A percentile compares a stretch with the other conserved stretches of the same genome.
Evolutionary conservation across 148 eudicot genomes (phyloP).

Genomic region (Rhododendron mucronatum): DNA sequence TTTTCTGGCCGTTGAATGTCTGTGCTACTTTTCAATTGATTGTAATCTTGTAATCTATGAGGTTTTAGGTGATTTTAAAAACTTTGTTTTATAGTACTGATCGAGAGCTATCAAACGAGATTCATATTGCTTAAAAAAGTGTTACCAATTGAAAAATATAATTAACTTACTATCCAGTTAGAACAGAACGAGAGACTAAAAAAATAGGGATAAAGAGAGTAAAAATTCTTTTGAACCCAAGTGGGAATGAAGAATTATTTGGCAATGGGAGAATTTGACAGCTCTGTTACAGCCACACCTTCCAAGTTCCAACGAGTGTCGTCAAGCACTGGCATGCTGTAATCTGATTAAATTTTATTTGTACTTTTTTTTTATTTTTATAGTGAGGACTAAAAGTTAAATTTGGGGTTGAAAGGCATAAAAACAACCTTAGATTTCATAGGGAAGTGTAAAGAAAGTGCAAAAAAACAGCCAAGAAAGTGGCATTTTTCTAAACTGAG

Average conservation of each 20-base stretch:
- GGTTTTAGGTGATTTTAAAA: too few relatives aligned
- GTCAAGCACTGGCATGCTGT: not conserved
- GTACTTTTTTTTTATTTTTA: too few relatives aligned
- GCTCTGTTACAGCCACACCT: not conserved
- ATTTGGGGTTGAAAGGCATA: not conserved
- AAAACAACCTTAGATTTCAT: not conserved
- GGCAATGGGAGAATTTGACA: not conserved
- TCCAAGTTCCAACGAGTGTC: not conserved
- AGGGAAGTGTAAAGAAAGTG: not conserved
- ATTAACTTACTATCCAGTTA: too few relatives aligned
- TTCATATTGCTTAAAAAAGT: too few relatives aligned
- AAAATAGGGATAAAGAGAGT: too few relatives aligned
- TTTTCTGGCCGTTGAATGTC: too few relatives aligned
- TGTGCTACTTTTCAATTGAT: too few relatives aligned
- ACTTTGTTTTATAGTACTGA: too few relatives aligned
- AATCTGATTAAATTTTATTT: not conserved
- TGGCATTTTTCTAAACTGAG: not conserved
- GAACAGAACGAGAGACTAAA: too few relatives aligned
- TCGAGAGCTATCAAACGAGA: too few relatives aligned
- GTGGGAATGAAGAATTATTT: not conserved
- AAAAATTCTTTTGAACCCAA: not conserved
- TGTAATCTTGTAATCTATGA: too few relatives aligned
- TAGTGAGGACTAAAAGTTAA: not conserved
- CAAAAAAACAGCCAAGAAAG: not conserved
- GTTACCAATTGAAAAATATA: too few relatives aligned